A percentile compares a stretch with the other conserved stretches of the same genome.
Conservation (phyloP, 139 green algal genomes). For the Chlorella vulgaris region DNA sequence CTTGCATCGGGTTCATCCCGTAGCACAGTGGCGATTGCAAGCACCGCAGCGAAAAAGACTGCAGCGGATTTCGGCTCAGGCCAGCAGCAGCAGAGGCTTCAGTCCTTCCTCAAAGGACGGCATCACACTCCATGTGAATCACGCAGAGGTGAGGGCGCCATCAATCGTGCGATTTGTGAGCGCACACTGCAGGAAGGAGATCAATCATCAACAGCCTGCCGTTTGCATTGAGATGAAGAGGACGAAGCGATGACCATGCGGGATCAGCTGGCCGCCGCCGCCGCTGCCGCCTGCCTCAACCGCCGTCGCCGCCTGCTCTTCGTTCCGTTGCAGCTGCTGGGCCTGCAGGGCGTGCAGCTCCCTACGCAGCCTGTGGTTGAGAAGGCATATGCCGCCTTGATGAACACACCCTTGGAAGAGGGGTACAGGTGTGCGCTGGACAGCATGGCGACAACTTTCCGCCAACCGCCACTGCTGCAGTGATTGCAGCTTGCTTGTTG, state of each 20-base stretch:
- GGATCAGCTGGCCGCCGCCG: too few relatives aligned
- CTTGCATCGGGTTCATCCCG: too few relatives aligned
- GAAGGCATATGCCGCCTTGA: constrained; percentile 8
- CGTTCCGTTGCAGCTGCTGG: constrained; percentile 3
- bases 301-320: neutral
- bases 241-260: too few relatives aligned
- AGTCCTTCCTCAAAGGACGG: too few relatives aligned
- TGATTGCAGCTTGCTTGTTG: neutral
- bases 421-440: constrained; percentile 15
- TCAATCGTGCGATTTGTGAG: neutral
- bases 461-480: neutral
- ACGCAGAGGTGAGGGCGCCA: neutral
- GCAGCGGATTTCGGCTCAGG: too few relatives aligned
- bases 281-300: neutral
- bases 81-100: too few relatives aligned
- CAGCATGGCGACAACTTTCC: too few relatives aligned
- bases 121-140: neutral
- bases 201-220: neutral
- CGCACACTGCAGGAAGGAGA: too few relatives aligned
- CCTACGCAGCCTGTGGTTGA: constrained; percentile 1
- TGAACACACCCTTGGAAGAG: constrained; percentile 13
- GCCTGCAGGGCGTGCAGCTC: constrained; percentile 8
- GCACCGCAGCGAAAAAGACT: too few relatives aligned
- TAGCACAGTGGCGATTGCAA: too few relatives aligned
- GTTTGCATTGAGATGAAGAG: too few relatives aligned